Evolutionary conservation across 169 alveolate species (phyloP), one percentile per base, ranked within the genome.

Genomic region (Cryptosporidium tyzzeri): DNA sequence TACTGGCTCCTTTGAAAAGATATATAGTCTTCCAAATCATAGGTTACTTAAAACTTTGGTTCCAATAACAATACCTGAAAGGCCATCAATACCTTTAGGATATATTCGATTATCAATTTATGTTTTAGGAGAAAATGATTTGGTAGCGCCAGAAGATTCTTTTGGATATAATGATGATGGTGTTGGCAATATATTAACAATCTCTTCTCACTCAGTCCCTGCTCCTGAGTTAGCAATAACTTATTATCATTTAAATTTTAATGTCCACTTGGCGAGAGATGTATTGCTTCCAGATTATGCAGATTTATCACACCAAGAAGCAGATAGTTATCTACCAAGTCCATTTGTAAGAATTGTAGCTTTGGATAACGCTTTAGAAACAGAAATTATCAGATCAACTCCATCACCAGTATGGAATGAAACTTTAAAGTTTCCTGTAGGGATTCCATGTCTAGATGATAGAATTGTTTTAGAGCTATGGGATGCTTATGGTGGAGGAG

Each of bases 401-500:
- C 86, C 84, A 37, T 61, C 85, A n/a, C 92, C 92, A 18, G 85
- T 68, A 16, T 85, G 84, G 85, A 85, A 85, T 23, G 85, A 69
- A 48, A 85, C 92, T 18, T 48, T 85, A 26, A 85, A 85, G 33
- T 74, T 85, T 58, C 92, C 92, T 10, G 92, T 74, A 9, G 92
- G 85, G n/a, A 51, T 71, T 51, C 89, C 89, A 9, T 80, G 89
- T n/a, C 59, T 80, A 2, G 89, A 80, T 39, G 89, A 80, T 37
- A 59, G 89, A 48, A 80, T 80, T 45, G 89, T 80, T 21, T 26
- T 80, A 44, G 89, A 80, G 67, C 33, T 80, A 41, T 80, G 89
- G 89, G 89, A 80, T 65, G 89, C 89, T 12, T 59, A 80, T 18
- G 89, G 89, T 5, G 89, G 89, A 41, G 89, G 89, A 59, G 89